These are phyloP conservation scores for Geopyxis carbonaria DNA, from an alignment of 495 filamentous ascomycete genomes.

Conservation along the genomic window DNA sequence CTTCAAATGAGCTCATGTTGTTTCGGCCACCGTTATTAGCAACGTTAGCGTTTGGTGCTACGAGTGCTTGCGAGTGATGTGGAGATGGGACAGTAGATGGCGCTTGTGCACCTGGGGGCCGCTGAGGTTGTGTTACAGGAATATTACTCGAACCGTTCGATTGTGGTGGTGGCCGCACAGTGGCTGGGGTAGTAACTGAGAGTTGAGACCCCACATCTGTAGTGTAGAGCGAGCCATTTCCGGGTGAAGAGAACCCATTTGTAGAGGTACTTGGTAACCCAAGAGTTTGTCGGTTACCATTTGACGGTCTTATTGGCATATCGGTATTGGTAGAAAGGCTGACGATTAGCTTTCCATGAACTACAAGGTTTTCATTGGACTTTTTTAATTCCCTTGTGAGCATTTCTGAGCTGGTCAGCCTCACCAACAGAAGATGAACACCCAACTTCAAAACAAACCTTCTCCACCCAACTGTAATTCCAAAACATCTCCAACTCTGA, in stretches of 20 bases:
- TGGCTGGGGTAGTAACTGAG: constrained; percentile 19
- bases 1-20: constrained; percentile 83
- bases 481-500: constrained; percentile 81
- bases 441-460: constrained; percentile 41
- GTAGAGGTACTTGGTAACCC: constrained; percentile 15
- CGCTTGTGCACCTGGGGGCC: neutral
- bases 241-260: constrained; percentile 20
- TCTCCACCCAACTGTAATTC: constrained; percentile 78
- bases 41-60: constrained; percentile 17
- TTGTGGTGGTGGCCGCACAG: constrained; percentile 4
- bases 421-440: too few species aligned
- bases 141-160: too few species aligned
- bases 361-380: constrained; percentile 92
- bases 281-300: constrained; percentile 3
- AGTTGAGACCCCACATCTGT: constrained; percentile 20
- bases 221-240: constrained; percentile 19
- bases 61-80: constrained; percentile 12
- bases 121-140: neutral
- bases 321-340: constrained; percentile 81
- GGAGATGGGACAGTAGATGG: constrained; percentile 5
- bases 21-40: constrained; percentile 28
- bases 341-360: constrained; percentile 92
- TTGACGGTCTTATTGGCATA: constrained; percentile 31
- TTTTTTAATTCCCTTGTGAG: constrained; percentile 96
- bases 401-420: constrained; percentile 47